A percentile compares a stretch with the other conserved stretches of the same genome.
phyloP scores from a whole-genome alignment of 306 rosid species.

The Morella rubra region DNA sequence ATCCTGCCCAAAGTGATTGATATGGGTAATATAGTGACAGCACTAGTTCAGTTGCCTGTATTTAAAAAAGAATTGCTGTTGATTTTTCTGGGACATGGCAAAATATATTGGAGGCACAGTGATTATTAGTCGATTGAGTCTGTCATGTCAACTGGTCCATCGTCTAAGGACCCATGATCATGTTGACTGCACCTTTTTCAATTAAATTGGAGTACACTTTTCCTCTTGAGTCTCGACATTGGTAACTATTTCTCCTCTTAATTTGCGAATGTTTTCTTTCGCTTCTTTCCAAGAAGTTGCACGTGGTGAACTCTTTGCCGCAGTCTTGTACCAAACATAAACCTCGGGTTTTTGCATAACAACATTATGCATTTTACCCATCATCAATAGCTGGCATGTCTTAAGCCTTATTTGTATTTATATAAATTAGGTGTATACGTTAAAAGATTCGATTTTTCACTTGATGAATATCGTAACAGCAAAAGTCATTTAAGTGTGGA shows the following conservation, averaged over 20 bases:
- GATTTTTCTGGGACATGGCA: neutral
- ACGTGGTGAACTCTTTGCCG: neutral
- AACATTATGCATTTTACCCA: neutral
- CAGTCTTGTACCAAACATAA: neutral
- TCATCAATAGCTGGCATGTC: too few relatives aligned
- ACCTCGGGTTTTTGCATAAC: neutral
- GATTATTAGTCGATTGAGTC: neutral
- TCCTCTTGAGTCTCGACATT: neutral
- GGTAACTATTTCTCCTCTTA: neutral
- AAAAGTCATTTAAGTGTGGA: too few relatives aligned
- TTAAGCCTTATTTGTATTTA: too few relatives aligned
- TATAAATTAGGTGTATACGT: too few relatives aligned
- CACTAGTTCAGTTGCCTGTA: too few relatives aligned
- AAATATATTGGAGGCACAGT: neutral
- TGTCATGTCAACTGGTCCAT: slow-evolving; percentile 1
- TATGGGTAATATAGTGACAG: too few relatives aligned
- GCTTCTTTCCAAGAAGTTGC: neutral
- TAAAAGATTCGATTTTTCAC: too few relatives aligned
- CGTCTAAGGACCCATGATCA: neutral
- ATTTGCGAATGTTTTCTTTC: neutral
- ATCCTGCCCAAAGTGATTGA: too few relatives aligned
- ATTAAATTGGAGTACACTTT: neutral
- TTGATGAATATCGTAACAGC: too few relatives aligned
- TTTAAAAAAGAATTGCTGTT: too few relatives aligned
- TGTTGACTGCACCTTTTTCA: neutral